Evolutionary conservation across 2,329 filamentous ascomycete genomes (phyloP), one percentile per base, ranked within the genome.

Genomic region (Cladosporium austrohemisphaericum): DNA sequence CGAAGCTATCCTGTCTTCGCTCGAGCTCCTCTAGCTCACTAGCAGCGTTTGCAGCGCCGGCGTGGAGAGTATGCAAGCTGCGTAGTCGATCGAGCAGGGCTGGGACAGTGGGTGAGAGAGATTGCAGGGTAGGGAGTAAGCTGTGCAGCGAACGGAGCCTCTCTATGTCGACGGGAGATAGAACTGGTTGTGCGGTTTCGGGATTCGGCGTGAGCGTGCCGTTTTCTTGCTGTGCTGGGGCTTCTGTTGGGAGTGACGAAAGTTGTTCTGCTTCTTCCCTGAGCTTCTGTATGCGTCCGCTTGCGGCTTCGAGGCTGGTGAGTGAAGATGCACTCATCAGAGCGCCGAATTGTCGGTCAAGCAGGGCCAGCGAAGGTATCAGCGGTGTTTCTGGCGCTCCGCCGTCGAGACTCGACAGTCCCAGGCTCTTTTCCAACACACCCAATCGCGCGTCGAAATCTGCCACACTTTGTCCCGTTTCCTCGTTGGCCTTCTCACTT

Each of bases 91-190:
- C 90, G 9, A 98, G 76, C 8, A 97, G 76, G 4, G 88, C 81
- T 1, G 93, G 92, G 3, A 98, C 77, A 14, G 95, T 76, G 1
- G 93, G 93, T 5, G 88, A 79, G 6, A 98, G 76, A 50, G 79
- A 86, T 68, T 95, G 90, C 51, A 98, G 93, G 0, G 88, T 93
- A 1, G 90, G 85, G 13, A 98, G 74, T 3, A 89, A 88, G 1
- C 87, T 86, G 68, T 96, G 96, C 4, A 98, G 79, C 1, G 91
- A 88, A 57, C 95, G 93, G 65, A 98, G 86, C 66, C 95, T 95
- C 46, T 87, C 78, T 32, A 83, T 78, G 60, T 94, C 86, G 59
- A 95, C 89, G 7, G 77, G 72, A 55, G 22, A 64, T 48, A 36
- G 57, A 13, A 14, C 33, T 22, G 35, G 25, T 19, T 38, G 33